Percentiles rank a stretch among this genome's conserved stretches.
Evolutionary conservation across 768 basidiomycete species (phyloP).

Genomic region (Mycena chlorophos): DNA sequence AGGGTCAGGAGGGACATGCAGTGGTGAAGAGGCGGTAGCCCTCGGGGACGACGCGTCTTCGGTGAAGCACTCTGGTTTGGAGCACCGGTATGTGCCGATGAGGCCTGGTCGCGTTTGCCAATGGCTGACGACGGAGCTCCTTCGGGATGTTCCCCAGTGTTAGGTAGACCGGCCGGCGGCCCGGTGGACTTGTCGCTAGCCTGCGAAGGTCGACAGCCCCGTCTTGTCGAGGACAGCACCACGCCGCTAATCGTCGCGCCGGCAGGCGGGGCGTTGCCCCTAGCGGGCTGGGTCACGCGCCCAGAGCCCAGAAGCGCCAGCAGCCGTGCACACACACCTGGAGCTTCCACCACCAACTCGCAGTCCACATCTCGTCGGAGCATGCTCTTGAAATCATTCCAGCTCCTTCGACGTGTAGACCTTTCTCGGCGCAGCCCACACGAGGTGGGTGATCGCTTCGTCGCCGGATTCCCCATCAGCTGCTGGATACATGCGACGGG

Average conservation of each 20-base stretch:
- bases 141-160: conserved; percentile 29
- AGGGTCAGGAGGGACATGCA: conserved; percentile 26
- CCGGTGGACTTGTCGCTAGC: conserved; percentile 23
- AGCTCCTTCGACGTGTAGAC: too few relatives aligned
- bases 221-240: conserved; percentile 38
- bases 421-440: too few relatives aligned
- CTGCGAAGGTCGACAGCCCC: conserved; percentile 20
- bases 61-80: conserved; percentile 25
- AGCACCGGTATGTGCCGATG: conserved; percentile 32
- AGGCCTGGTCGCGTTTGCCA: conserved; percentile 24
- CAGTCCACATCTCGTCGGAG: too few relatives aligned
- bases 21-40: conserved; percentile 31
- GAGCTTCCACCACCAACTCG: conserved; percentile 30
- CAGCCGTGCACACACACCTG: conserved; percentile 30
- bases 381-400: too few relatives aligned
- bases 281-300: neutral
- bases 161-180: conserved; percentile 31
- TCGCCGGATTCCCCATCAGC: conserved; percentile 3
- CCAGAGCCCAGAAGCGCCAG: neutral
- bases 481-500: conserved; percentile 25
- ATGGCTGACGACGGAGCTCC: conserved; percentile 25
- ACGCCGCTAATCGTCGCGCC: conserved; percentile 25
- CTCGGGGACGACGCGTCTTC: conserved; percentile 1
- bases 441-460: too few relatives aligned
- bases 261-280: neutral